phyloP scores from a whole-genome alignment of 2,329 filamentous ascomycete species.

The Bipolaris sorokiniana region DNA sequence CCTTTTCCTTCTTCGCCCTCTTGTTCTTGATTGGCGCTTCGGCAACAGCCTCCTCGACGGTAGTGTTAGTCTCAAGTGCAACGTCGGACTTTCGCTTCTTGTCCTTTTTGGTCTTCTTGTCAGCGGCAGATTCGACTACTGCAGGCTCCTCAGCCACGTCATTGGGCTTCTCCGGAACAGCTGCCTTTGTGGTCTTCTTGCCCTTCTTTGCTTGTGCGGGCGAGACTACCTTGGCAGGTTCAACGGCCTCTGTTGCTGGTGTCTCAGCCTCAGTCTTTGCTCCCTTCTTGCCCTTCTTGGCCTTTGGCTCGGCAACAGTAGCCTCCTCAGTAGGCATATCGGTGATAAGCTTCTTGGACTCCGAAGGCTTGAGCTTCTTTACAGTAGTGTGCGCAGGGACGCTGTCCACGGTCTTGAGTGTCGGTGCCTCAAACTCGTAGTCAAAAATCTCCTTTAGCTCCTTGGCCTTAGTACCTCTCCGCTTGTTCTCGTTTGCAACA shows the following conservation, averaged over 20 bases:
- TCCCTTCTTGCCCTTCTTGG: constrained; percentile 41
- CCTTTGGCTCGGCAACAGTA: constrained; percentile 30
- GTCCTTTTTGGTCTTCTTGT: constrained; percentile 18
- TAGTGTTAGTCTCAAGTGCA: constrained; percentile 16
- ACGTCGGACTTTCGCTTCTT: constrained; percentile 33
- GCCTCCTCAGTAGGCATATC: constrained; percentile 33
- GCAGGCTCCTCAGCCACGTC: constrained; percentile 19
- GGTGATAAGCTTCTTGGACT: constrained; percentile 35
- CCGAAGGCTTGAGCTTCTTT: constrained; percentile 31
- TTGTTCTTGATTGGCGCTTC: constrained; percentile 25
- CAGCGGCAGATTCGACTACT: constrained; percentile 6
- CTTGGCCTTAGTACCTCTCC: constrained; percentile 70
- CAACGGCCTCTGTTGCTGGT: constrained; percentile 9
- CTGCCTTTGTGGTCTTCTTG: constrained; percentile 29
- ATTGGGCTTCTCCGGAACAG: constrained; percentile 17
- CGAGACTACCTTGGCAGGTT: constrained; percentile 15
- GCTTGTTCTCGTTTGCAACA: constrained; percentile 73
- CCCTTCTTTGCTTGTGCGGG: constrained; percentile 33
- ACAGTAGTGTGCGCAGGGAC: constrained; percentile 36
- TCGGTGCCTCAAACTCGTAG: constrained; percentile 80
- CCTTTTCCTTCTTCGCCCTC: constrained; percentile 31
- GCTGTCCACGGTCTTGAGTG: constrained; percentile 67
- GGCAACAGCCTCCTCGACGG: constrained; percentile 14
- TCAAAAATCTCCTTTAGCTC: constrained; percentile 80
- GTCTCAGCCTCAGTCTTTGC: constrained; percentile 16